Evolutionary conservation across 106 monocot species (phyloP), one percentile per base, ranked within the genome.

Genomic region (Posidonia australis): DNA sequence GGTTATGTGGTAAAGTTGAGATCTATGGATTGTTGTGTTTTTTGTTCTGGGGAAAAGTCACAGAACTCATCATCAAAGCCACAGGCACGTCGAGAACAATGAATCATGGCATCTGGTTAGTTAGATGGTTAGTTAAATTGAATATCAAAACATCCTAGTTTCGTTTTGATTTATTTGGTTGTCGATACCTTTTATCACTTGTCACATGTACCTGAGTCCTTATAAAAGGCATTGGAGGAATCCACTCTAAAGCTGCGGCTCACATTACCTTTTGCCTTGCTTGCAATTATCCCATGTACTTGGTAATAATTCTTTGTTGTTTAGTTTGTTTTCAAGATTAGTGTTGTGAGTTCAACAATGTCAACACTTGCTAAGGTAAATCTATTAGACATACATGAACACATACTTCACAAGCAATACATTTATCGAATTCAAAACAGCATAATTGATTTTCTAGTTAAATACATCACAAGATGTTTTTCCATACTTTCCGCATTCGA

Each of bases 101-200:
- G 79, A 79, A 28, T 70, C 75, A 10, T 79, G 79, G 79, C 79
- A 79, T 27, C 79, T 75, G 23, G 79, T n/a, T n/a, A n/a, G n/a
- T n/a, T n/a, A n/a, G n/a, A n/a, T n/a, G n/a, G n/a, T n/a, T n/a
- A n/a, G n/a, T n/a, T n/a, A n/a, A n/a, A n/a, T n/a, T n/a, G n/a
- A n/a, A n/a, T n/a, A n/a, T n/a, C n/a, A n/a, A n/a, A n/a, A n/a
- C n/a, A n/a, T n/a, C n/a, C n/a, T n/a, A n/a, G n/a, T n/a, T n/a
- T n/a, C n/a, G n/a, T n/a, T n/a, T n/a, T n/a, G n/a, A n/a, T n/a
- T n/a, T n/a, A n/a, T n/a, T n/a, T n/a, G n/a, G n/a, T n/a, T n/a
- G n/a, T n/a, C n/a, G n/a, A n/a, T n/a, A n/a, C n/a, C n/a, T n/a
- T n/a, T n/a, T n/a, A n/a, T n/a, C 23, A 16, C 18, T 45, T 44